Percentiles rank a stretch among this genome's conserved stretches.
Conservation (phyloP, 2,329 filamentous ascomycete species). For the Rachicladosporium sp. region DNA sequence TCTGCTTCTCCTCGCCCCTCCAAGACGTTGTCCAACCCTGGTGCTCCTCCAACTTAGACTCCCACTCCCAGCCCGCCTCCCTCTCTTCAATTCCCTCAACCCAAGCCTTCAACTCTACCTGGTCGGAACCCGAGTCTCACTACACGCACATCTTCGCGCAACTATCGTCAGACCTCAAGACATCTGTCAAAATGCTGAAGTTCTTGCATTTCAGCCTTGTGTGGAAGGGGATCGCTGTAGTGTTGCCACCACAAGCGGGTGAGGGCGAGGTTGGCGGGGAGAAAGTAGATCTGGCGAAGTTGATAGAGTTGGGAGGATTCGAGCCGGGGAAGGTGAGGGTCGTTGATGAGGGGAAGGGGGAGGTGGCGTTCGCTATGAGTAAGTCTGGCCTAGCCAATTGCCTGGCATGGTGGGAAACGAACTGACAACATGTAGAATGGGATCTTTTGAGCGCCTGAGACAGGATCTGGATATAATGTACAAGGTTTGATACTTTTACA, state of each 20-base stretch:
- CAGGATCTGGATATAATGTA: too few relatives aligned
- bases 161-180: conserved; percentile 1
- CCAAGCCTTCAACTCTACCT: not conserved
- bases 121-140: conserved; percentile 1
- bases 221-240: conserved; percentile 5
- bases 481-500: too few relatives aligned
- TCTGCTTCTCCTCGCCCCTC: conserved; percentile 1
- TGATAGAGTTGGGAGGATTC: conserved; percentile 6
- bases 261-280: conserved; percentile 1
- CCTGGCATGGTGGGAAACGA: too few relatives aligned
- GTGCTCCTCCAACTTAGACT: conserved; percentile 1
- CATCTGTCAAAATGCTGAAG: conserved; percentile 4
- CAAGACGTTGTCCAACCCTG: not conserved
- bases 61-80: conserved; percentile 2
- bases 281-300: conserved; percentile 2
- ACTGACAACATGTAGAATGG: too few relatives aligned
- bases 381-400: too few relatives aligned
- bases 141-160: conserved; percentile 6
- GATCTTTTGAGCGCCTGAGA: too few relatives aligned
- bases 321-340: conserved; percentile 4
- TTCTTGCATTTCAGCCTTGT: conserved; percentile 3
- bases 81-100: not conserved
- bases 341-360: conserved; percentile 1
- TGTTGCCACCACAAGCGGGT: conserved; percentile 2
- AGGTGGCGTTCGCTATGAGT: conserved; percentile 5